phyloP scores from a whole-genome alignment of 192 early-diverging fungal genomes.

The Coemansia sp. region DNA sequence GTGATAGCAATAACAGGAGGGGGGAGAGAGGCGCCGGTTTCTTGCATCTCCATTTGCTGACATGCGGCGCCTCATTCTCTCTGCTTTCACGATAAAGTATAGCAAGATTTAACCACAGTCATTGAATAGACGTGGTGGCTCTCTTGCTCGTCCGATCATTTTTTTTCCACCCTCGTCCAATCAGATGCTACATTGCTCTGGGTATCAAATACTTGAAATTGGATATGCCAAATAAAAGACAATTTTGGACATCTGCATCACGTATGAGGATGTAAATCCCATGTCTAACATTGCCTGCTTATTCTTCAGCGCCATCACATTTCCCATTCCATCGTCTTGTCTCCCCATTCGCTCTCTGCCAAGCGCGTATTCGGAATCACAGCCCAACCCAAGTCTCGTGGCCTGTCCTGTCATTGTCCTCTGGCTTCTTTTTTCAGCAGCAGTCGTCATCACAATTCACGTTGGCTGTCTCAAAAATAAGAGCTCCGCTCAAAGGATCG shows the following conservation, averaged over 20 bases:
- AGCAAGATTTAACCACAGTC: not conserved
- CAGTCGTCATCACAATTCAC: not conserved
- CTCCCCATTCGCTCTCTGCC: not conserved
- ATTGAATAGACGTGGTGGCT: not conserved
- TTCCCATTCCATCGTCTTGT: not conserved
- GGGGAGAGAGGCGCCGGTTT: not conserved
- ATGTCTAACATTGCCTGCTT: not conserved
- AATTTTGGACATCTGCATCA: not conserved
- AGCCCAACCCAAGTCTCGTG: not conserved
- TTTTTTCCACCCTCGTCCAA: not conserved
- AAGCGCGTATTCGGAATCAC: not conserved
- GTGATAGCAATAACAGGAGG: not conserved
- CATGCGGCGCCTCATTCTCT: not conserved
- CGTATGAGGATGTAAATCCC: not conserved
- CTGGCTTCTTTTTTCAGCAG: not conserved
- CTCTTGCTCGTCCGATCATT: not conserved
- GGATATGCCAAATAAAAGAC: not conserved
- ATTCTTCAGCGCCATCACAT: not conserved
- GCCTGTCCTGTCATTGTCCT: not conserved
- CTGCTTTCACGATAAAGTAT: not conserved
- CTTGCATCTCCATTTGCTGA: not conserved
- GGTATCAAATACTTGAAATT: not conserved
- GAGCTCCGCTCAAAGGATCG: not conserved
- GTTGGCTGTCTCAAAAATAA: not conserved
- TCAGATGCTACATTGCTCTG: conserved; percentile 1